Evolutionary conservation across 495 filamentous ascomycete genomes (phyloP).

Genomic region (Talaromyces nanjingensis): DNA sequence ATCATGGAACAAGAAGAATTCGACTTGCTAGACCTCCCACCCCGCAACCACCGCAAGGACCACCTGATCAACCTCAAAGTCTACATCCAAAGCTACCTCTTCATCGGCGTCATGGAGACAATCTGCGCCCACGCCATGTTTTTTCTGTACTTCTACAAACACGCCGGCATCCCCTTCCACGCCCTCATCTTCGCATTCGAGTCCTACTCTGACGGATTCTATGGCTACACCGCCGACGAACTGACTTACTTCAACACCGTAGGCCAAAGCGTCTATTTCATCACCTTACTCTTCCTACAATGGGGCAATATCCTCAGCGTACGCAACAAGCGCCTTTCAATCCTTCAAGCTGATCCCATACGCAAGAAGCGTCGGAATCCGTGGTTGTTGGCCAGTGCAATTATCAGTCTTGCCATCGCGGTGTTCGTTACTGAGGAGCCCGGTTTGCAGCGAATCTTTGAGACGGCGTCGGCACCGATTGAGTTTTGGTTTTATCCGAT

Average conservation of each 20-base stretch:
- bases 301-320: constrained; percentile 62
- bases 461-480: constrained; percentile 49
- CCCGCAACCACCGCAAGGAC: constrained; percentile 53
- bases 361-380: constrained; percentile 51
- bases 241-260: constrained; percentile 34
- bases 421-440: constrained; percentile 60
- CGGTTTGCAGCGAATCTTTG: constrained; percentile 44
- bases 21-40: constrained; percentile 54
- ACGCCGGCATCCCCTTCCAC: constrained; percentile 47
- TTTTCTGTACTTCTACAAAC: constrained; percentile 47
- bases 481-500: constrained; percentile 63
- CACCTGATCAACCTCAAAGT: constrained; percentile 60
- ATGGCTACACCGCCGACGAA: constrained; percentile 30
- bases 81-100: constrained; percentile 55
- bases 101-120: constrained; percentile 56
- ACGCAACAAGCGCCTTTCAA: constrained; percentile 55
- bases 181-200: constrained; percentile 57
- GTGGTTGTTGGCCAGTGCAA: constrained; percentile 57
- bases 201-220: constrained; percentile 38
- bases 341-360: constrained; percentile 61
- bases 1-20: constrained; percentile 44
- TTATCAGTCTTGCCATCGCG: constrained; percentile 54
- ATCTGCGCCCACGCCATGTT: constrained; percentile 55
- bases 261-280: constrained; percentile 37
- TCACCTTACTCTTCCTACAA: constrained; percentile 40